phyloP scores from a whole-genome alignment of 2,329 filamentous ascomycete species.

The Diaporthe longicolla region DNA sequence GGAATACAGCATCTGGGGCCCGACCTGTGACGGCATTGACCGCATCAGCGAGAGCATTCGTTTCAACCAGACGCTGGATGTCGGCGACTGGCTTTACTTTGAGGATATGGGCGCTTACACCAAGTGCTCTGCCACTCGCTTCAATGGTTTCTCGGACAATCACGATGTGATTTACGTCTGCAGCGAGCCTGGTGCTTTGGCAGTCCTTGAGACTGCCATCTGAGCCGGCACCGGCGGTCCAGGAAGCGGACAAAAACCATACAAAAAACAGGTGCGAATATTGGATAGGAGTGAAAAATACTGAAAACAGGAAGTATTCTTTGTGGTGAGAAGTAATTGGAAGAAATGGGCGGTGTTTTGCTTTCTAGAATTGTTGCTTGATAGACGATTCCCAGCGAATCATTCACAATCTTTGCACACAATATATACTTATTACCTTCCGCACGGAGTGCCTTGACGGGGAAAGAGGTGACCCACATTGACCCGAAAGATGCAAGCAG shows the following conservation, averaged over 20 bases:
- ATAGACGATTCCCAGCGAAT: slow-evolving; percentile 32
- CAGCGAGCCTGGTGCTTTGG: slow-evolving; percentile 89
- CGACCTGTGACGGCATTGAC: slow-evolving; percentile 98
- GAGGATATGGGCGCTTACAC: slow-evolving; percentile 99
- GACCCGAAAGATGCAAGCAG: background rate
- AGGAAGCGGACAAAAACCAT: background rate
- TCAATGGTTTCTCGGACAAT: slow-evolving; percentile 95
- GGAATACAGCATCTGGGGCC: slow-evolving; percentile 98
- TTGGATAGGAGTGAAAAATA: background rate
- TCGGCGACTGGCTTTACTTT: slow-evolving; percentile 99
- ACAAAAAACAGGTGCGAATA: background rate
- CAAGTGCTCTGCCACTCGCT: slow-evolving; percentile 96
- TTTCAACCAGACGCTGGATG: slow-evolving; percentile 83
- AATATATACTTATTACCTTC: background rate
- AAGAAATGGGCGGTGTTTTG: slow-evolving; percentile 9
- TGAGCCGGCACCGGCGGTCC: background rate
- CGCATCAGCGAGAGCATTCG: slow-evolving; percentile 87
- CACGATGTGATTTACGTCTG: slow-evolving; percentile 96
- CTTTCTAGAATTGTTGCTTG: slow-evolving; percentile 31
- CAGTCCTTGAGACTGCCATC: slow-evolving; percentile 66
- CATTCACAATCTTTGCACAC: slow-evolving; percentile 28
- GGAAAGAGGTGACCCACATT: background rate
- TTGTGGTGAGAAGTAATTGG: background rate
- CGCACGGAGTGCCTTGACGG: background rate
- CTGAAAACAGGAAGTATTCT: background rate